A percentile compares a stretch with the other conserved stretches of the same genome.
Evolutionary conservation across 2,329 filamentous ascomycete species (phyloP).

Genomic region (Penicillium glabrum): DNA sequence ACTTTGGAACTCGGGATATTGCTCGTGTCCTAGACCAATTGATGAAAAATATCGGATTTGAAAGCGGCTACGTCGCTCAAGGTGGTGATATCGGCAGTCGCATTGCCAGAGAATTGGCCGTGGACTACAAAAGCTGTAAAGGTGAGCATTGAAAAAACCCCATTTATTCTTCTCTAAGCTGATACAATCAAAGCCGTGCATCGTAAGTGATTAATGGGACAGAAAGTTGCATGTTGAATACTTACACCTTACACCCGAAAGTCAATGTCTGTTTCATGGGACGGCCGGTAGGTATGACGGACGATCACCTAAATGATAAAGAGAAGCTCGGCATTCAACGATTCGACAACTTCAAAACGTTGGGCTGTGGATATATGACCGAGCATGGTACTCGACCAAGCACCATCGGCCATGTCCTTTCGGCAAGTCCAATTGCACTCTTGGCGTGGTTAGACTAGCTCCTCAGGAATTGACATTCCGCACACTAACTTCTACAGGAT

Average conservation of each 20-base stretch:
- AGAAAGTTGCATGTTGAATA: background rate
- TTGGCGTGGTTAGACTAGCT: slow-evolving; percentile 29
- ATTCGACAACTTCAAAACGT: slow-evolving; percentile 15
- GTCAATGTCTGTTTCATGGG: slow-evolving; percentile 30
- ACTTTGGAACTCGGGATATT: slow-evolving; percentile 24
- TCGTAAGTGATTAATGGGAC: slow-evolving; percentile 17
- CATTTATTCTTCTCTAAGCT: background rate
- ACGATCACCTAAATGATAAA: slow-evolving; percentile 17
- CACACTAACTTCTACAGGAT: slow-evolving; percentile 29
- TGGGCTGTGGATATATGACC: slow-evolving; percentile 25
- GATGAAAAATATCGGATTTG: slow-evolving; percentile 32
- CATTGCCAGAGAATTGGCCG: slow-evolving; percentile 23
- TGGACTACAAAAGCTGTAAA: slow-evolving; percentile 31
- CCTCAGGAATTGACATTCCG: background rate
- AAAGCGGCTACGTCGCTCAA: slow-evolving; percentile 30
- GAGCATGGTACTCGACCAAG: slow-evolving; percentile 34
- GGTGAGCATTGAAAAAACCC: slow-evolving; percentile 11
- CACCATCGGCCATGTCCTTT: slow-evolving; percentile 37
- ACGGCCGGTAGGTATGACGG: slow-evolving; percentile 23
- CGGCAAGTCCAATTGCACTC: slow-evolving; percentile 31
- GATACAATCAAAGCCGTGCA: slow-evolving; percentile 23
- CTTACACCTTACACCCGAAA: slow-evolving; percentile 12
- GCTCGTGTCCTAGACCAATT: slow-evolving; percentile 29
- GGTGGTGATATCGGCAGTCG: slow-evolving; percentile 34
- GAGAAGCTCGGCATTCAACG: slow-evolving; percentile 34